Evolutionary conservation across 2,329 filamentous ascomycete species (phyloP), one percentile per base, ranked within the genome.

Genomic region (Sphaerulina musiva): DNA sequence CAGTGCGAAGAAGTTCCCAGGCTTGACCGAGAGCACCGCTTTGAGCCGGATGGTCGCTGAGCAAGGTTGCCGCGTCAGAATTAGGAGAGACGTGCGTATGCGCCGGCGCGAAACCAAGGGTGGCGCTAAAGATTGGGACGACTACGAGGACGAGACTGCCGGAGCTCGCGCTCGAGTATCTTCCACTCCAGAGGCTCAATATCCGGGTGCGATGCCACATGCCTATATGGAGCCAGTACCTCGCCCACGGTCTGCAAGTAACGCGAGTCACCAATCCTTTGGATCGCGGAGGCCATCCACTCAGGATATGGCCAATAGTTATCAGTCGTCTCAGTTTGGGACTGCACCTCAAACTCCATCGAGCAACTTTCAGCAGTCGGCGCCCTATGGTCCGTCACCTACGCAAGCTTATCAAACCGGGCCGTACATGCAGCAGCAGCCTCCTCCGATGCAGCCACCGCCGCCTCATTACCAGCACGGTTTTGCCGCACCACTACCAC

Each of bases 1-100:
- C 76, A 96, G 91, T 64, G 93, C 93, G 48, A 98, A 97, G 83
- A 97, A 96, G 76, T 98, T 98, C 74, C 93, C 93, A 12, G 93
- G 92, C 14, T 76, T 97, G 55, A 86, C 87, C 43, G 89, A 93
- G 70, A 96, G 90, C 74, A 98, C 93, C 0, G 77, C 81, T 10
- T 77, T 97, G 47, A 96, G 91, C 73, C 86, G 91, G 59, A 86
- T 89, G 36, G 90, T 98, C 42, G 91, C 92, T 14, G 92, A 98
- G 71, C 93, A 98, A 73, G 93, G 93, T 55, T 97, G 93, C 71
- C 89, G 92, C 62, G 93, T 98, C 29, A 86, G 93, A 44, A 98
- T 98, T 66, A 83, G 93, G 53, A 87, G 93, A 59, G 93, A 97
- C 73, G 89, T 95, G 6, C 84, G 90, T 54, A 95, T 95, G 87